Percentiles rank a stretch among this genome's conserved stretches.
Conservation (phyloP, 129 eudicot genomes). For the Lactuca sativa region DNA sequence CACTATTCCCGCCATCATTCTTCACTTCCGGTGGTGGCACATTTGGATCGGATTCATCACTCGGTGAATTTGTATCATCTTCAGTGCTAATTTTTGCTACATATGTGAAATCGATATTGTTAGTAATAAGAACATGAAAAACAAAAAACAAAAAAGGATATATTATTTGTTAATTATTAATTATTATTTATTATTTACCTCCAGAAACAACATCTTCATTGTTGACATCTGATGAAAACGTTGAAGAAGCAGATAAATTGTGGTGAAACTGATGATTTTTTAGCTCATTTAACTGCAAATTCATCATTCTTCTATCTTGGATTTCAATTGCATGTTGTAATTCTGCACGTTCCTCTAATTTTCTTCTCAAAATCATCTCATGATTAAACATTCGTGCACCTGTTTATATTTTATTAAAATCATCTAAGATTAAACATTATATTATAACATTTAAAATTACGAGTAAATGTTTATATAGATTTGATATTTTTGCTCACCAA, state of each 20-base stretch:
- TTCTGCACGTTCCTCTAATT: slow-evolving; percentile 78
- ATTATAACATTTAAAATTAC: neutral
- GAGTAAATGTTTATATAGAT: no score
- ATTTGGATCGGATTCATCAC: slow-evolving; percentile 30
- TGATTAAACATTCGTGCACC: slow-evolving; percentile 79
- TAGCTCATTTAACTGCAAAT: slow-evolving; percentile 58
- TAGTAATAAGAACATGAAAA: neutral
- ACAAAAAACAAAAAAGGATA: neutral
- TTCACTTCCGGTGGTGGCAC: slow-evolving; percentile 36
- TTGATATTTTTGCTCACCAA: slow-evolving; percentile 41
- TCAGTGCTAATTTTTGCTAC: slow-evolving; percentile 40
- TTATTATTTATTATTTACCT: slow-evolving; percentile 28
- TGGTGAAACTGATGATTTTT: slow-evolving; percentile 57
- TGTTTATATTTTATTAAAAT: neutral
- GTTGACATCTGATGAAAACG: slow-evolving; percentile 35
- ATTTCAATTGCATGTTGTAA: slow-evolving; percentile 83
- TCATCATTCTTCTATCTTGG: slow-evolving; percentile 76
- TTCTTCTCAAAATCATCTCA: slow-evolving; percentile 72
- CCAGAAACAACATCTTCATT: slow-evolving; percentile 40
- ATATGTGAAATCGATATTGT: neutral
- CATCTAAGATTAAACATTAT: no score
- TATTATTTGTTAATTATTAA: neutral
- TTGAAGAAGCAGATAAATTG: slow-evolving; percentile 41
- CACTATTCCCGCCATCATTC: slow-evolving; percentile 23
- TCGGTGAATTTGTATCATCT: slow-evolving; percentile 32